Percentiles rank a stretch among this genome's conserved stretches.
Evolutionary conservation across 2,329 filamentous ascomycete genomes (phyloP).

Genomic region (Scedosporium boydii): DNA sequence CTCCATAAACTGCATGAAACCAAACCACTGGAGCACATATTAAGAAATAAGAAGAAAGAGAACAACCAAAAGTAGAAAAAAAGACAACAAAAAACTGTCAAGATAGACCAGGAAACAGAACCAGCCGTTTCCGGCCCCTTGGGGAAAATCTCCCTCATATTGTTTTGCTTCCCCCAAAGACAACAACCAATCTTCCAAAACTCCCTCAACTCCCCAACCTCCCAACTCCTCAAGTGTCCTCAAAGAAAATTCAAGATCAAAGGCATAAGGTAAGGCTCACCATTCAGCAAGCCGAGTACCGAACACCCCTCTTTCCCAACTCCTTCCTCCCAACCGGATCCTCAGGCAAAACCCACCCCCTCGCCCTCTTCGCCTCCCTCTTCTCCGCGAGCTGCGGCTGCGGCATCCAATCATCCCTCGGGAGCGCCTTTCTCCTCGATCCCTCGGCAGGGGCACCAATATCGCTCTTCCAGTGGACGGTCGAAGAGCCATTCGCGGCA

Average conservation of each 20-base stretch:
- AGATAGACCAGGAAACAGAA: not conserved
- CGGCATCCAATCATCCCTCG: constrained; percentile 69
- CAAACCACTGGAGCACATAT: not conserved
- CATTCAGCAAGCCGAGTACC: constrained; percentile 37
- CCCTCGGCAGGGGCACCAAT: constrained; percentile 68
- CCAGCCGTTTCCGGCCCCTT: not conserved
- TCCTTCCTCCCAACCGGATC: constrained; percentile 65
- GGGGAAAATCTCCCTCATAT: not conserved
- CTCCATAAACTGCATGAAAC: not conserved
- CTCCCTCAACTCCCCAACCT: not conserved
- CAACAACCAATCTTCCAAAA: not conserved
- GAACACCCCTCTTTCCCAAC: constrained; percentile 55
- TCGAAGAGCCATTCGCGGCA: constrained; percentile 39
- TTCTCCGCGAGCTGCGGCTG: constrained; percentile 65
- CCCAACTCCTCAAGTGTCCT: not conserved
- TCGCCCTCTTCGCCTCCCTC: constrained; percentile 61
- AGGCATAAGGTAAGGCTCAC: not conserved
- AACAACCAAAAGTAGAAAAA: not conserved
- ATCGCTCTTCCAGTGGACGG: constrained; percentile 56
- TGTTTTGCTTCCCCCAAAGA: not conserved
- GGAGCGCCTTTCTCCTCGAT: constrained; percentile 58
- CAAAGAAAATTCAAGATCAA: not conserved
- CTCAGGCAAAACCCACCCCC: constrained; percentile 70
- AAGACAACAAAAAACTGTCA: not conserved
- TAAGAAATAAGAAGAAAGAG: not conserved